phyloP scores from a whole-genome alignment of 352 stramenopile species.

The Phytopythium boreale region DNA sequence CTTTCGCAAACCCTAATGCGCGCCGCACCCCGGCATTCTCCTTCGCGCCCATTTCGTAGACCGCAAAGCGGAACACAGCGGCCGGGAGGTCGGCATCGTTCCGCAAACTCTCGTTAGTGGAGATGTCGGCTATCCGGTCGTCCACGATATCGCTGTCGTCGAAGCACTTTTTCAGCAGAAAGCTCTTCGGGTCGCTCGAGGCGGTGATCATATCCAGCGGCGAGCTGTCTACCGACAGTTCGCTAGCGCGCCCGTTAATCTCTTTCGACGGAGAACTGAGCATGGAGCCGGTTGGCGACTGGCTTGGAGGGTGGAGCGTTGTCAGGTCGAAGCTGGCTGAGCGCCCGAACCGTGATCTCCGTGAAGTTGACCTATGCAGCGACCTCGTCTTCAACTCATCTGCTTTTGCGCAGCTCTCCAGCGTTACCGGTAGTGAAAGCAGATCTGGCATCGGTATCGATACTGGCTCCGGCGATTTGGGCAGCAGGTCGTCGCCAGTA shows the following conservation, averaged over 20 bases:
- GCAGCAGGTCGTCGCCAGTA: not conserved
- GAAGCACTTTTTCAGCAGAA: slow-evolving; percentile 54
- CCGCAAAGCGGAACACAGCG: slow-evolving; percentile 66
- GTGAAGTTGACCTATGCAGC: slow-evolving; percentile 11
- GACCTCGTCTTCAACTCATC: slow-evolving; percentile 1
- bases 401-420: not conserved
- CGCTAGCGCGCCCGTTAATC: slow-evolving; percentile 1
- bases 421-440: not conserved
- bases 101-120: slow-evolving; percentile 22
- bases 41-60: slow-evolving; percentile 69
- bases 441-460: not conserved
- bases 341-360: slow-evolving; percentile 57
- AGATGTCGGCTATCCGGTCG: slow-evolving; percentile 25
- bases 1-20: slow-evolving; percentile 63
- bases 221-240: slow-evolving; percentile 2
- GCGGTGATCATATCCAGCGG: slow-evolving; percentile 10
- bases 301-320: slow-evolving; percentile 32
- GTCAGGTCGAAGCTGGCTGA: slow-evolving; percentile 78
- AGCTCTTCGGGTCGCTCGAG: slow-evolving; percentile 24
- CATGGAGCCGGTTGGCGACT: slow-evolving; percentile 2
- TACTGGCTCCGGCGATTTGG: not conserved
- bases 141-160: slow-evolving; percentile 84
- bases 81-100: slow-evolving; percentile 44
- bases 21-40: slow-evolving; percentile 51
- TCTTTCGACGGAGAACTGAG: slow-evolving; percentile 1